phyloP scores from a whole-genome alignment of 805 yeast species.

The Novakomyces olei region DNA sequence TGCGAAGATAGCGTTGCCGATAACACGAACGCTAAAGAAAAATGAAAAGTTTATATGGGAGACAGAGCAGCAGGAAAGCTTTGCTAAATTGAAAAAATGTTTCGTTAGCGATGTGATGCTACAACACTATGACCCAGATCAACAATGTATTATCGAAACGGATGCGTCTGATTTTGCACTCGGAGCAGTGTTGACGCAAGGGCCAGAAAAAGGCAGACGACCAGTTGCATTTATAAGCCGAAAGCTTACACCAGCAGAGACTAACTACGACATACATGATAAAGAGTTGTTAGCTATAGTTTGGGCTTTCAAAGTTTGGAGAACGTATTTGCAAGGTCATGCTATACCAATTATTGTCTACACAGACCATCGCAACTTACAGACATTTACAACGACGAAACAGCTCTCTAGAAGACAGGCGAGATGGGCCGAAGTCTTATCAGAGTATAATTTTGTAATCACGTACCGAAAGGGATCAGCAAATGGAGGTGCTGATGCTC shows the following conservation, averaged over 20 bases:
- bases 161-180: constrained; percentile 3
- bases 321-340: background rate
- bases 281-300: constrained; percentile 5
- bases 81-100: background rate
- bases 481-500: background rate
- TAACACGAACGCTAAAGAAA: background rate
- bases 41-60: constrained; percentile 1
- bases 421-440: background rate
- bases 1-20: background rate
- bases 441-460: background rate
- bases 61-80: no score
- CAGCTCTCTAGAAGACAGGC: background rate
- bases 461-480: background rate
- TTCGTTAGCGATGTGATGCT: background rate
- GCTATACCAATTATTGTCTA: background rate
- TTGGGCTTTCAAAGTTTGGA: background rate
- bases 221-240: constrained; percentile 4
- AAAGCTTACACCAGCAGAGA: constrained; percentile 2
- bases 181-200: constrained; percentile 4
- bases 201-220: background rate
- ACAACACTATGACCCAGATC: background rate
- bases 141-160: constrained; percentile 6
- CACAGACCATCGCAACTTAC: background rate
- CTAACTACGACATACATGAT: constrained; percentile 6
- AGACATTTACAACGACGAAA: background rate